These are phyloP conservation scores for Cochlearia excelsa DNA, from an alignment of 345 rosid species.

Conservation along the genomic window DNA sequence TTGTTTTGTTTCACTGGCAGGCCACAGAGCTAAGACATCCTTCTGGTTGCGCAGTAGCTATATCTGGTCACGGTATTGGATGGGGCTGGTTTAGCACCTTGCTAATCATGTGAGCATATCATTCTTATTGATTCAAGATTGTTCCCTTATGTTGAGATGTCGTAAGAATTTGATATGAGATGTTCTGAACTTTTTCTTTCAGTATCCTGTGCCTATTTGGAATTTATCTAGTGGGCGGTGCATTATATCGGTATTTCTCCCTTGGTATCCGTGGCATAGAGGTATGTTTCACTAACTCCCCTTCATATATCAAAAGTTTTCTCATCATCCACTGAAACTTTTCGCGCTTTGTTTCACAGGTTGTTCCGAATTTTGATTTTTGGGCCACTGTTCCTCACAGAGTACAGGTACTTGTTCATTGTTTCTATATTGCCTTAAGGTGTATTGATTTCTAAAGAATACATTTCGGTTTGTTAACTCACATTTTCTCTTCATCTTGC, in stretches of 20 bases:
- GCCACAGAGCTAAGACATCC: constrained; percentile 75
- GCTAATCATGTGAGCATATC: constrained; percentile 50
- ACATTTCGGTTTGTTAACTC: not conserved
- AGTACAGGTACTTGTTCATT: constrained; percentile 50
- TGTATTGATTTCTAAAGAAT: not conserved
- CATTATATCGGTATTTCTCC: constrained; percentile 64
- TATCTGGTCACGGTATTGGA: constrained; percentile 54
- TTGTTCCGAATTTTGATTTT: constrained; percentile 72
- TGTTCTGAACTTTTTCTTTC: constrained; percentile 38
- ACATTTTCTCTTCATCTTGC: constrained; percentile 34
- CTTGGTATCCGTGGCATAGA: constrained; percentile 67
- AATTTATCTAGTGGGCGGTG: constrained; percentile 70
- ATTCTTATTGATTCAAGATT: not conserved
- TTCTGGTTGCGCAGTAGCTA: constrained; percentile 71
- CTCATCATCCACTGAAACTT: constrained; percentile 1
- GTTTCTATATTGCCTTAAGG: constrained; percentile 9
- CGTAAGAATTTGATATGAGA: constrained; percentile 1
- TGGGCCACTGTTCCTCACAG: constrained; percentile 79
- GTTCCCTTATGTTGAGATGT: not conserved
- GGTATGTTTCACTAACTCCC: constrained; percentile 44
- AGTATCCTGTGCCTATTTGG: constrained; percentile 73
- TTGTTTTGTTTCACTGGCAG: constrained; percentile 40
- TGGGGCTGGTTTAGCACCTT: constrained; percentile 83
- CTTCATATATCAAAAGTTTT: constrained; percentile 7
- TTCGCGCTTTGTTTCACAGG: constrained; percentile 41